phyloP scores from a whole-genome alignment of 2,329 filamentous ascomycete species.

The Hypoxylon sp. region DNA sequence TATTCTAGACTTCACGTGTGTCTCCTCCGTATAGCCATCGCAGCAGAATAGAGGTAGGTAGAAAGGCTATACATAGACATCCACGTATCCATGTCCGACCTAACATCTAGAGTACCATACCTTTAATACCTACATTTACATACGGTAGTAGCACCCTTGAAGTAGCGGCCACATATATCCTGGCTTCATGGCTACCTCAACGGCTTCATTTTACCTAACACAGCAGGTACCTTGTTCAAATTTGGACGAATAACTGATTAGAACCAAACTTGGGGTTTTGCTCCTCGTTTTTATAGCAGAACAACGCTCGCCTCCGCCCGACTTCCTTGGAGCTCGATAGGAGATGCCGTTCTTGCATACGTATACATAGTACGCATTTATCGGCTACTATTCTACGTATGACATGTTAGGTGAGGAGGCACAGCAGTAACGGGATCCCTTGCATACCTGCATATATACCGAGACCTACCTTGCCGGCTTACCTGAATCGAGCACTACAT shows the following conservation, averaged over 20 bases:
- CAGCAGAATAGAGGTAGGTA: background rate
- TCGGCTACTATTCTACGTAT: constrained; percentile 12
- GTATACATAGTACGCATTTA: constrained; percentile 3
- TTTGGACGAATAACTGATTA: constrained; percentile 14
- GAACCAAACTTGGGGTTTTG: constrained; percentile 7
- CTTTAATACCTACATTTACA: constrained; percentile 5
- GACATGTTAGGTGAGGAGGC: background rate
- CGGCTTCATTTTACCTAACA: constrained; percentile 6
- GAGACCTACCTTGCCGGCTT: constrained; percentile 8
- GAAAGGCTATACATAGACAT: background rate
- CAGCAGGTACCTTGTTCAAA: background rate
- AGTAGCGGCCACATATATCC: constrained; percentile 12
- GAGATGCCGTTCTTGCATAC: constrained; percentile 1
- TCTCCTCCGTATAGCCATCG: background rate
- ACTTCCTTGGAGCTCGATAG: background rate
- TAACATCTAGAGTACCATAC: background rate
- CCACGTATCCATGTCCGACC: background rate
- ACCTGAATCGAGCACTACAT: constrained; percentile 13
- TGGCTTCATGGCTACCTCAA: background rate
- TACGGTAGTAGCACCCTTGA: background rate
- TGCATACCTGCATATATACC: constrained; percentile 12
- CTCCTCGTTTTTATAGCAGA: background rate
- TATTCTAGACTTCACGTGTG: constrained; percentile 24
- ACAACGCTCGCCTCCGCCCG: constrained; percentile 26
- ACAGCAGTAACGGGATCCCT: constrained; percentile 20